phyloP scores from a whole-genome alignment of 192 early-diverging fungal species.

The Phlyctochytrium arcticum region DNA sequence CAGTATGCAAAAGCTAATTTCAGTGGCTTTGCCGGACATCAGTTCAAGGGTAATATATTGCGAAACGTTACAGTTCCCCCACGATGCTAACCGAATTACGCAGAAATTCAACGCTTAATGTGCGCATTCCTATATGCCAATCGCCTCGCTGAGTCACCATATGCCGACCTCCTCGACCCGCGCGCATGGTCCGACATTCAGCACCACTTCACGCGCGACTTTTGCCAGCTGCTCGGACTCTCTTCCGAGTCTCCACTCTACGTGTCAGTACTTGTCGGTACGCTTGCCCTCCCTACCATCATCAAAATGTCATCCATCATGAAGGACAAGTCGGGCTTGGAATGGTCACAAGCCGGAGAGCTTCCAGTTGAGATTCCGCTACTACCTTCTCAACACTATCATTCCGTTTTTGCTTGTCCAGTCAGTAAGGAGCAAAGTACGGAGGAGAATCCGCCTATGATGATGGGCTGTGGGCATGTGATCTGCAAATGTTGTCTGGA shows the following conservation, averaged over 20 bases:
- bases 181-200: slow-evolving; percentile 56
- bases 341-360: slow-evolving; percentile 91
- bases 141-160: slow-evolving; percentile 42
- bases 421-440: slow-evolving; percentile 94
- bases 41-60: slow-evolving; percentile 57
- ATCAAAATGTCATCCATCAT: slow-evolving; percentile 87
- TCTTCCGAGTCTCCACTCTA: slow-evolving; percentile 70
- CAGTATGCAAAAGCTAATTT: slow-evolving; percentile 72
- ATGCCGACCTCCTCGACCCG: slow-evolving; percentile 56
- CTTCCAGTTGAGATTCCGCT: slow-evolving; percentile 91
- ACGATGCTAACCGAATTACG: not conserved
- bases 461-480: slow-evolving; percentile 96
- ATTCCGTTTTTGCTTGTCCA: slow-evolving; percentile 95
- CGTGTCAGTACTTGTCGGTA: slow-evolving; percentile 66
- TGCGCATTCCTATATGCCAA: slow-evolving; percentile 43
- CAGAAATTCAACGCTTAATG: slow-evolving; percentile 58
- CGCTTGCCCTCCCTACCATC: slow-evolving; percentile 84
- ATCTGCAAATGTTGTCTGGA: slow-evolving; percentile 87
- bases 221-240: slow-evolving; percentile 70
- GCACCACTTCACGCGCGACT: slow-evolving; percentile 69
- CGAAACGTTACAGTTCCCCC: not conserved
- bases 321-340: slow-evolving; percentile 72
- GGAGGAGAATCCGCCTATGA: slow-evolving; percentile 94
- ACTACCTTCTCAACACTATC: slow-evolving; percentile 79
- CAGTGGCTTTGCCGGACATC: slow-evolving; percentile 53